Evolutionary conservation across 768 basidiomycete species (phyloP), one percentile per base, ranked within the genome.

Genomic region (Lactifluus echinatus): DNA sequence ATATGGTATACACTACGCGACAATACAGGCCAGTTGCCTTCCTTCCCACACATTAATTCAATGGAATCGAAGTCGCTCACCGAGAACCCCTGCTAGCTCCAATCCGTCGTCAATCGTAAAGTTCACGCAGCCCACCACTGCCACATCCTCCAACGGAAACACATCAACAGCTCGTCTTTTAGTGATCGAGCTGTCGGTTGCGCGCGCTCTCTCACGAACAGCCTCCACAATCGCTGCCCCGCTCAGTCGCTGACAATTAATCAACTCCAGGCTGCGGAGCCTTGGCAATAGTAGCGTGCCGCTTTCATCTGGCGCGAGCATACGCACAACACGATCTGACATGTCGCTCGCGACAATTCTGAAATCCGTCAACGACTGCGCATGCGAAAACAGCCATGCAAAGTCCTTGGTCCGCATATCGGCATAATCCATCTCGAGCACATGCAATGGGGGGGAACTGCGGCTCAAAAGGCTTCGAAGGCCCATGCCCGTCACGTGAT

Each of bases 331-430:
- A 39, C 72, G 79, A 70, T 89, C 76, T 26, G 85, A 85, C 87
- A 89, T 85, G 68, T 90, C 88, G 8, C 86, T 89, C 23, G 84
- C 87, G 54, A 84, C 81, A 63, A 90, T 89, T 46, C 77, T 75
- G 68, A 90, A 90, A 48, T 81, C 78, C 63, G 79, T 78, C 46
- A 90, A 71, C 33, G 68, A 57, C 0, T 67, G 66, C 12, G 87
- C 71, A 36, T 75, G 73, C 55, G 81, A 79, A 61, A 89, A 89
- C 47, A 82, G 72, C 71, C 81, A 87, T 29, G 64, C 67, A 66
- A 90, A 90, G 66, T 90, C 88, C 70, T 88, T 89, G 31, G 87
- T 89, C 44, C 87, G 83, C 81, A 88, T 83, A 70, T 89, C 88
- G 52, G 84, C 83, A 63, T 83, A 85, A 64, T 89, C 83, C 87